A percentile compares a stretch with the other conserved stretches of the same genome.
These are phyloP conservation scores for Cladosporium oxysporum DNA, from an alignment of 2,329 filamentous ascomycete genomes.

Conservation along the genomic window DNA sequence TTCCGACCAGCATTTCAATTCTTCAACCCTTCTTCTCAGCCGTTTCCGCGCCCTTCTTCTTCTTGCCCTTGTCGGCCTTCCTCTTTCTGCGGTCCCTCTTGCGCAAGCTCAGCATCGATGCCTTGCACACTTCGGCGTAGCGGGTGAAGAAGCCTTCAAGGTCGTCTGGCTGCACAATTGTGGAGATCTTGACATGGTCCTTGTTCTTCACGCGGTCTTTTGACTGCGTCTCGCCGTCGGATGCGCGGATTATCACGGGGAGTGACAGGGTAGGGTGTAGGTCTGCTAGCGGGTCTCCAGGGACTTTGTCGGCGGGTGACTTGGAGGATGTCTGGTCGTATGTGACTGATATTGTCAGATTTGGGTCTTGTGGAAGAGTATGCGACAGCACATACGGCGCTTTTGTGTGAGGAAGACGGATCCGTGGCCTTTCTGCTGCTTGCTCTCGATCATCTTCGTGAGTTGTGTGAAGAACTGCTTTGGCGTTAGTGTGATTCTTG, in stretches of 20 bases:
- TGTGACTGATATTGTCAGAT: conserved; percentile 36
- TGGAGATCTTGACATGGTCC: conserved; percentile 76
- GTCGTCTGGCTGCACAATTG: conserved; percentile 73
- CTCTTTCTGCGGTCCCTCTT: conserved; percentile 89
- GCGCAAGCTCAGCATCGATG: conserved; percentile 85
- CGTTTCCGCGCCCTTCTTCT: conserved; percentile 49
- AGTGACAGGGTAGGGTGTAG: conserved; percentile 60
- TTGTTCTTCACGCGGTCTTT: conserved; percentile 50
- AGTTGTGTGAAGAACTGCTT: conserved; percentile 72
- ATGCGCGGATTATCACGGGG: conserved; percentile 79
- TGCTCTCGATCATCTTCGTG: conserved; percentile 65
- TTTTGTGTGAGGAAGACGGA: conserved; percentile 77
- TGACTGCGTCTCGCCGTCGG: conserved; percentile 66
- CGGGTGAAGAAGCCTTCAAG: conserved; percentile 78
- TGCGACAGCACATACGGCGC: conserved; percentile 57
- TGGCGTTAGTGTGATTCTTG: not conserved
- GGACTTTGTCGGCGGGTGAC: conserved; percentile 37
- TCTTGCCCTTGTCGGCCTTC: conserved; percentile 76
- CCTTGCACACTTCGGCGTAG: conserved; percentile 90
- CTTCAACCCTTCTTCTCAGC: conserved; percentile 17
- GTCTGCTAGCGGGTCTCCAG: conserved; percentile 60
- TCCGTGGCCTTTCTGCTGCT: conserved; percentile 70
- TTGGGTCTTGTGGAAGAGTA: not conserved
- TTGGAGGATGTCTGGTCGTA: conserved; percentile 45
- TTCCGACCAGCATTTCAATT: not conserved